Conservation (phyloP, 1,139 yeast genomes). For the Saccharomyces hybrid region DNA sequence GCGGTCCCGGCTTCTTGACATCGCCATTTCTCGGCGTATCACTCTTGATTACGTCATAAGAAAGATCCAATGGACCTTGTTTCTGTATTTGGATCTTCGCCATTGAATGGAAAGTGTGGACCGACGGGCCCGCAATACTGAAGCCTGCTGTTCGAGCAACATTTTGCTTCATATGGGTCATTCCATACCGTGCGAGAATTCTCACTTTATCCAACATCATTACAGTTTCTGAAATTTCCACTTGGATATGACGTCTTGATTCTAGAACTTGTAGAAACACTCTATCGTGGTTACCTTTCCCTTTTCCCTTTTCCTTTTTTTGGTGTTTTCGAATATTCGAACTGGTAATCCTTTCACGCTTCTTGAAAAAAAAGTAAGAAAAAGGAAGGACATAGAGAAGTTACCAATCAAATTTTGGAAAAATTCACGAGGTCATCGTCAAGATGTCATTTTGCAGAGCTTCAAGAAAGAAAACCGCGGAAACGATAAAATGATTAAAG, state of each 20-base stretch:
- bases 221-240: not conserved
- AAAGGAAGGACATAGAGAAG: not conserved
- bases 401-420: not conserved
- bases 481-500: not conserved
- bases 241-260: not conserved
- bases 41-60: not conserved
- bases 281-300: not conserved
- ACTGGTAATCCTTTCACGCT: not conserved
- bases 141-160: not conserved
- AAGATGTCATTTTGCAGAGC: not conserved
- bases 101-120: not conserved
- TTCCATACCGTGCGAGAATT: not conserved
- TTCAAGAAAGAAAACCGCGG: not conserved
- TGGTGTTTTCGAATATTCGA: not conserved
- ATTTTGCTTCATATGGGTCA: not conserved
- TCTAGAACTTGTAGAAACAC: not conserved
- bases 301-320: not conserved
- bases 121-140: not conserved
- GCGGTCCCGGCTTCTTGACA: slow-evolving; percentile 33
- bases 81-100: not conserved
- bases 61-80: not conserved
- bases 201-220: not conserved
- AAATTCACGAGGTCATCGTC: not conserved
- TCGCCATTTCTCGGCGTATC: not conserved
- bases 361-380: not conserved